Conservation (phyloP, 805 yeast genomes). For the Priceomyces fermenticarens region DNA sequence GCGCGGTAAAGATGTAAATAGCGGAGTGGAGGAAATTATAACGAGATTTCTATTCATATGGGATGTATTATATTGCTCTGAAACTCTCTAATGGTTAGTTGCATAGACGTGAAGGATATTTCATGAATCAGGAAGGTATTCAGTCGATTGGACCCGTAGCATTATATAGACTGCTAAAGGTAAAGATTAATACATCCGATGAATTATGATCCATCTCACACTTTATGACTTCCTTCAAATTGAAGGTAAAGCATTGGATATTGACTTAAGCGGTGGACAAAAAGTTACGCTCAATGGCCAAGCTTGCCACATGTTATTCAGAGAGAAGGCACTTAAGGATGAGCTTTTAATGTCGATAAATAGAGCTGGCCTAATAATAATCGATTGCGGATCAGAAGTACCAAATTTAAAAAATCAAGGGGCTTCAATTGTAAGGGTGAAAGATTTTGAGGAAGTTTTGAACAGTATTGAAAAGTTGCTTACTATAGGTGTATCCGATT, state of each 20-base stretch:
- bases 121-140: too few relatives aligned
- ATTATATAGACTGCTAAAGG: not conserved
- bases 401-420: not conserved
- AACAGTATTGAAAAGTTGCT: not conserved
- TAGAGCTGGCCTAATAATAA: constrained; percentile 1
- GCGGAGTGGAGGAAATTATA: too few relatives aligned
- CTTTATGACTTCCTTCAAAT: constrained; percentile 4
- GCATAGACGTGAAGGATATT: too few relatives aligned
- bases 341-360: constrained; percentile 1
- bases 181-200: not conserved
- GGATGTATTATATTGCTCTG: too few relatives aligned
- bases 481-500: not conserved
- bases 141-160: too few relatives aligned
- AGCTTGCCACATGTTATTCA: constrained; percentile 10
- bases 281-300: constrained; percentile 4
- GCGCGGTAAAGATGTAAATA: not conserved
- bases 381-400: constrained; percentile 6
- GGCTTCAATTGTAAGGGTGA: not conserved
- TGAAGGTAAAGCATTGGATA: not conserved
- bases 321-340: constrained; percentile 4
- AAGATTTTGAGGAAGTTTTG: constrained; percentile 1
- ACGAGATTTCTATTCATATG: too few relatives aligned
- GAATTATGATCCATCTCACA: constrained; percentile 2
- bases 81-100: too few relatives aligned
- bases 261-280: constrained; percentile 1